Base-by-base conservation (phyloP, 371 early-diverging fungal genomes). In the Apophysomyces variabilis region DNA sequence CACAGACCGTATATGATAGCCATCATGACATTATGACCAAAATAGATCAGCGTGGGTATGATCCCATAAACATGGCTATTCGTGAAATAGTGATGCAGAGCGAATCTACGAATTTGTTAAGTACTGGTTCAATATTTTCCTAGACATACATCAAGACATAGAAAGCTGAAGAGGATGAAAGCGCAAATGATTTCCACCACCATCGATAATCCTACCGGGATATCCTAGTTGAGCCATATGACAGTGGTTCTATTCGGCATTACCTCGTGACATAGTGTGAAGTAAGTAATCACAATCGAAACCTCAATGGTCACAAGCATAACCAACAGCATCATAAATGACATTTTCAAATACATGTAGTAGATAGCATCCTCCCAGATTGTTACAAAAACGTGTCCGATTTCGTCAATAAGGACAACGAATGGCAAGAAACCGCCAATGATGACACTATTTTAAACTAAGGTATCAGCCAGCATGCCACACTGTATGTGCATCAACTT, bases 351-450 rank as follows among this genome's bases (percentile, higher is more conserved):
- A 85, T 93, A 93, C 58, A 70, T 70, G 61, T 94, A 87, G 65
- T 95, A 96, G 62, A 94, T 79, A 68, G 64, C 64, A 21, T 71
- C 67, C n/a, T 63, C 45, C 71, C 71, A 71, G 14, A 71, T 71
- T 16, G 77, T 62, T 36, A 64, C 64, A 75, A 85, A 87, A 26
- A 66, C 57, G 26, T 64, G 64, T 37, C 66, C 64, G 7, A 71
- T 76, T 72, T 91, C 92, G 65, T 94, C 93, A 72, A 93, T 95
- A 70, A 96, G 91, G 47, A 94, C 95, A 0, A 90, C 94, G 70
- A 96, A 96, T 16, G 96, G 94, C 54, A 95, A 80, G 46, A 96
- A 70, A 12, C 96, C 96, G 46, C 93, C 94, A 66, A 94, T 88
- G 36, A 94, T 71, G 11, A 87, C 64, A 41, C 89, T 83, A 62